Base-by-base conservation (phyloP, 2,329 filamentous ascomycete species). In the Trichoderma oligosporum region DNA sequence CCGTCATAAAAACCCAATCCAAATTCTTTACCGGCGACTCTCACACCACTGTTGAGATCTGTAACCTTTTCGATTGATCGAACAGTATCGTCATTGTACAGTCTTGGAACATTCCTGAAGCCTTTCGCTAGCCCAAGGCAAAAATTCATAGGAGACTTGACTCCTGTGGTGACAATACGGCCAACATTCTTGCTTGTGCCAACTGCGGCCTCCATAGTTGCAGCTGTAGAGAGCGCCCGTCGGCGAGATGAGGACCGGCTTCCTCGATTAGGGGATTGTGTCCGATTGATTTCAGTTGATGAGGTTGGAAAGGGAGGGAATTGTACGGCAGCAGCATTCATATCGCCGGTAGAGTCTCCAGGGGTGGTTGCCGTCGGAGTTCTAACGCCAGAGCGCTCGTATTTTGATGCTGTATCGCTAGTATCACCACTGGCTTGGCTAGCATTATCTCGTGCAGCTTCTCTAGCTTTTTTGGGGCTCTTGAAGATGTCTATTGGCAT, bases 81-180 rank as follows among this genome's bases (percentile, higher is more conserved):
- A 1, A 96, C 85, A 1, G 86, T 92, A 1, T 89, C 84, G 65
- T 96, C 91, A 39, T 91, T 88, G 67, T 96, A 96, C 1, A 96
- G 76, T 63, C 83, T 86, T 0, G 92, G 91, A 5, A 89, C 87
- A 65, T 96, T 96, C 67, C 93, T 87, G 68, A 96, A 95, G 0
- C 92, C 92, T 70, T 88, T 88, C 0, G 91, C 88, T 35, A 96
- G 73, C 1, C 88, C 88, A 39, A 96, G 74, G 38, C 89, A 89
- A 61, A 96, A 87, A 68, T 96, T 90, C 79, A 94, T 87, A 0
- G 91, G 92, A 1, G 87, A 86, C 64, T 88, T 89, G 59, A 93
- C 78, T 4, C 88, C 83, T n/a, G 88, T 85, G 9, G 81, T 81
- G 4, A 92, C 83, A 46, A 94, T 86, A n/a, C 85, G 82, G 20